phyloP scores from a whole-genome alignment of 2,329 filamentous ascomycete genomes.

The Fusarium sp. region DNA sequence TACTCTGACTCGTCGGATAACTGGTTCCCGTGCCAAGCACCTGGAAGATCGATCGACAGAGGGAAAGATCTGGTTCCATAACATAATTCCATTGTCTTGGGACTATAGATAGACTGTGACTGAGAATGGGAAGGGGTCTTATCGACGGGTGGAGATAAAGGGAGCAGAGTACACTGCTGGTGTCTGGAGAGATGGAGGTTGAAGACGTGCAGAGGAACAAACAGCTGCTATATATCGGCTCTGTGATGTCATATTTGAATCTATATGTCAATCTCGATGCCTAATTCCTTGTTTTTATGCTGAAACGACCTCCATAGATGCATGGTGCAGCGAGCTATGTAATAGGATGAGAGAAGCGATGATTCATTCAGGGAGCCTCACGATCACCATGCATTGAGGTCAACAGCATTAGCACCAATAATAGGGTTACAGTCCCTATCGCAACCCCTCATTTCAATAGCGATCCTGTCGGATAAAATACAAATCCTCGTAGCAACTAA shows the following conservation, averaged over 20 bases:
- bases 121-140: fast-evolving
- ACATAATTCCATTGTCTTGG: neutral
- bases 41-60: neutral
- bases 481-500: too few relatives aligned
- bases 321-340: too few relatives aligned
- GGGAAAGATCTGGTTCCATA: neutral
- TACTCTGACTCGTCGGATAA: neutral
- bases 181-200: neutral
- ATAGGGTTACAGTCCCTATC: too few relatives aligned
- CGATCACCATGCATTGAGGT: neutral
- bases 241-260: too few relatives aligned
- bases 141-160: neutral
- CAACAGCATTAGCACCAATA: too few relatives aligned
- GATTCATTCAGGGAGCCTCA: neutral
- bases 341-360: too few relatives aligned
- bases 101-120: fast-evolving
- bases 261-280: too few relatives aligned
- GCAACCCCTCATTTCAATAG: neutral
- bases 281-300: too few relatives aligned
- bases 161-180: too few relatives aligned
- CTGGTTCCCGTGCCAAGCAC: neutral
- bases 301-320: too few relatives aligned
- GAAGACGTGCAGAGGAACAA: neutral
- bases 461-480: too few relatives aligned
- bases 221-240: neutral